Evolutionary conservation across 345 rosid species (phyloP).

Genomic region (Garcia nutans): DNA sequence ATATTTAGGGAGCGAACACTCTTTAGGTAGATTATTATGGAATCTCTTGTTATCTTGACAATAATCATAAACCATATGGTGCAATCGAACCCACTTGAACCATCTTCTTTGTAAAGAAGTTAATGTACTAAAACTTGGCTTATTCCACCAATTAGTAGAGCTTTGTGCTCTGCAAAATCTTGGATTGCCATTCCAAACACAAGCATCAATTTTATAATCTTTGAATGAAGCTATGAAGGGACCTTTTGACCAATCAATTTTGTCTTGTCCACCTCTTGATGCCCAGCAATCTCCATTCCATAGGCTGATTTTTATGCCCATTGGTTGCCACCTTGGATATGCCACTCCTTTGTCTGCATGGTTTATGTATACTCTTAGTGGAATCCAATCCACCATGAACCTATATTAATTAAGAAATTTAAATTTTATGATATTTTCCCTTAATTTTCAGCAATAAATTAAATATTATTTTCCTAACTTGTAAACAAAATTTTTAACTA

Average conservation of each 20-base stretch:
- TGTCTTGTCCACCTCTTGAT: slow-evolving; percentile 72
- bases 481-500: too few species aligned
- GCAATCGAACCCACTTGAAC: slow-evolving; percentile 80
- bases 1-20: slow-evolving; percentile 74
- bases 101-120: slow-evolving; percentile 57
- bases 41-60: slow-evolving; percentile 71
- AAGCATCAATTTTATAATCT: slow-evolving; percentile 63
- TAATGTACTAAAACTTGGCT: slow-evolving; percentile 39
- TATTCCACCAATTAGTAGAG: slow-evolving; percentile 74
- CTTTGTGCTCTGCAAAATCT: slow-evolving; percentile 57
- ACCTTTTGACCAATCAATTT: slow-evolving; percentile 69
- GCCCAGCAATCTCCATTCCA: slow-evolving; percentile 96
- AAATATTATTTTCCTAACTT: too few species aligned
- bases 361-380: slow-evolving; percentile 72
- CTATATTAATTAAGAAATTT: slow-evolving; percentile 32
- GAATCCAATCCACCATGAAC: slow-evolving; percentile 72
- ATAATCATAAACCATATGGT: slow-evolving; percentile 76
- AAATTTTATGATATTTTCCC: background rate
- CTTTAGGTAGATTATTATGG: slow-evolving; percentile 59
- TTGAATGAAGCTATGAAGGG: slow-evolving; percentile 73
- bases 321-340: slow-evolving; percentile 73
- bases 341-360: slow-evolving; percentile 69
- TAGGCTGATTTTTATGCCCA: slow-evolving; percentile 60
- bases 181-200: slow-evolving; percentile 64
- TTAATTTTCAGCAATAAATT: too few species aligned